Conservation (phyloP, 495 filamentous ascomycete genomes). For the Aspergillus taichungensis region DNA sequence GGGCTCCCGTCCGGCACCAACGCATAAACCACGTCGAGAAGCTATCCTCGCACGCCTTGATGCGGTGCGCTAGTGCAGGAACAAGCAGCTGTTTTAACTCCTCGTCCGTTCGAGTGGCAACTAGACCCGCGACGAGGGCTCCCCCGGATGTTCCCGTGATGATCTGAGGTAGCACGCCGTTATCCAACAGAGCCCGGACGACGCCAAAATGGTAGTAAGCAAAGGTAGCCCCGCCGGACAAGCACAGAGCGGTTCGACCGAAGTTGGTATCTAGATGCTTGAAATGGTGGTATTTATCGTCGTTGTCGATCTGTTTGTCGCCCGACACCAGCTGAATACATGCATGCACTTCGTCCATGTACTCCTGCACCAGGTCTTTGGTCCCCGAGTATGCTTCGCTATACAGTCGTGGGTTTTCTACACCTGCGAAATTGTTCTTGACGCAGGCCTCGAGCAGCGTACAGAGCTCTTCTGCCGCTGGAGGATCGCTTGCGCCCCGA, state of each 20-base stretch:
- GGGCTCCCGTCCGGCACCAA: constrained; percentile 87
- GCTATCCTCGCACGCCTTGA: constrained; percentile 74
- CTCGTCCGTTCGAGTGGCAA: constrained; percentile 83
- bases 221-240: constrained; percentile 92
- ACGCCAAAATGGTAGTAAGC: constrained; percentile 97
- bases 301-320: constrained; percentile 53
- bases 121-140: constrained; percentile 79
- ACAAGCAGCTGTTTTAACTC: constrained; percentile 80
- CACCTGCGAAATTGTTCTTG: constrained; percentile 92
- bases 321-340: constrained; percentile 59
- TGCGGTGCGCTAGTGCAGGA: constrained; percentile 73
- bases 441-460: constrained; percentile 78
- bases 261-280: constrained; percentile 85
- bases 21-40: constrained; percentile 68
- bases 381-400: constrained; percentile 96
- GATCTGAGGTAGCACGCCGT: constrained; percentile 76
- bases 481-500: constrained; percentile 20
- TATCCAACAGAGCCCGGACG: constrained; percentile 82
- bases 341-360: constrained; percentile 62
- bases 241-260: constrained; percentile 83
- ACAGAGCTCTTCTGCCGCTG: constrained; percentile 62
- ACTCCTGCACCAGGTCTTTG: constrained; percentile 82
- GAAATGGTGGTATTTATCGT: constrained; percentile 76
- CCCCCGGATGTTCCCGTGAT: constrained; percentile 95
- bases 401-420: constrained; percentile 91